These are phyloP conservation scores for Chaetomium olivaceum DNA, from an alignment of 2,329 filamentous ascomycete genomes.

Conservation along the genomic window DNA sequence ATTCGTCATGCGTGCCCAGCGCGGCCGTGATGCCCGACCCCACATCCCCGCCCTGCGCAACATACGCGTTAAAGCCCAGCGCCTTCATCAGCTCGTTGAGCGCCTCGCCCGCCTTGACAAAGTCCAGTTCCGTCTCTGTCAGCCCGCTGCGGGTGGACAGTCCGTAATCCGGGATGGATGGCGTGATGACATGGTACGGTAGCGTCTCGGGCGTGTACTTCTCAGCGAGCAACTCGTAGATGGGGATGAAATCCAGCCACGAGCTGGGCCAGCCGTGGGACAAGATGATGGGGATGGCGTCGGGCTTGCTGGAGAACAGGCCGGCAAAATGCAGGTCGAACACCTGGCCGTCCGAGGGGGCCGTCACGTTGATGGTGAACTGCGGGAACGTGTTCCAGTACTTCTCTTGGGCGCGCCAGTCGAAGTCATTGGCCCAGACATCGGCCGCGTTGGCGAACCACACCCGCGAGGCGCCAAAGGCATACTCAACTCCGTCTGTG, in stretches of 20 bases:
- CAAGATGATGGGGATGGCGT: constrained; percentile 35
- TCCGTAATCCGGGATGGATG: constrained; percentile 56
- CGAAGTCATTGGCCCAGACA: constrained; percentile 22
- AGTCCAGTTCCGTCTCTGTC: constrained; percentile 41
- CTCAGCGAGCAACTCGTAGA: constrained; percentile 48
- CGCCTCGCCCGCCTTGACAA: constrained; percentile 44
- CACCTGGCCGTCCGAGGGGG: constrained; percentile 21
- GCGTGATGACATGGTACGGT: constrained; percentile 59
- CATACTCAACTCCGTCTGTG: constrained; percentile 11
- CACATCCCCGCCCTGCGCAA: constrained; percentile 59
- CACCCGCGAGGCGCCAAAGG: constrained; percentile 23
- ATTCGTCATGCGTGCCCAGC: constrained; percentile 45
- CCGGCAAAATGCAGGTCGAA: constrained; percentile 28
- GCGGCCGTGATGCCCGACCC: constrained; percentile 47
- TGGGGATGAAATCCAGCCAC: constrained; percentile 57
- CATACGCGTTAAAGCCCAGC: constrained; percentile 57
- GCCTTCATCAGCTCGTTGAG: constrained; percentile 55
- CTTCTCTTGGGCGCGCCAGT: constrained; percentile 26
- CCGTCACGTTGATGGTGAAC: constrained; percentile 26
- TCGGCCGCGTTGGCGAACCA: constrained; percentile 20
- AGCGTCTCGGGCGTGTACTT: constrained; percentile 53
- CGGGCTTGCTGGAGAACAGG: constrained; percentile 20
- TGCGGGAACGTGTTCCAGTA: constrained; percentile 28
- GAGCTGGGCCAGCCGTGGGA: constrained; percentile 58
- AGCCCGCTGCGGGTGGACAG: constrained; percentile 48